Base-by-base conservation (phyloP, 1,284 basidiomycete species). In the Fomitopsis betulina region DNA sequence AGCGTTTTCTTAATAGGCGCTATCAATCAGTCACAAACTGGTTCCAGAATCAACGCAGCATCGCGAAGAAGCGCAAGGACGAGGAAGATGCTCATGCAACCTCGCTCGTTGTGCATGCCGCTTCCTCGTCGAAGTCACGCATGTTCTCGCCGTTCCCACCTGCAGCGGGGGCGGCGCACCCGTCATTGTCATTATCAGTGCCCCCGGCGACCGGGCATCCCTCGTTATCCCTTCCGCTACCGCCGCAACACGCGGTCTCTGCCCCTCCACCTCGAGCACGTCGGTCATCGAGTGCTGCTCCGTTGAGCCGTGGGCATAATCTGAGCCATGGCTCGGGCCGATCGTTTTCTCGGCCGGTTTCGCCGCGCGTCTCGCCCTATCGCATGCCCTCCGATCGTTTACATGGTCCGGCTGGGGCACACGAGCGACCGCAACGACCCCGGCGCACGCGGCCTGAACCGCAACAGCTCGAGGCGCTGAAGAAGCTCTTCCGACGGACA, bases 31-130 rank as follows among this genome's bases (percentile, higher is more conserved):
- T 91, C 60, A 89, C 85, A 2, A 90, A 90, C 69, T 91, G 89
- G 89, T 91, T 91, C 72, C 88, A 90, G 77, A 89, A 90, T 67
- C 88, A 91, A 69, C 85, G 85, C 66, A 88, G 84, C 69, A 79
- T 86, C 65, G 82, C 85, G 42, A 87, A 84, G 75, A 87, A 85
- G 73, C 81, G 80, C 63, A 79, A 76, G 63, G 85, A 87, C 61
- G 84, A 75, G 19, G 73, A 74, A 35, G 67, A 69, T 19, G 64
- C 63, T 32, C 61, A 51, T 12, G 60, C 62, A 23, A 58, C 62
- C 32, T 57, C 62, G 25, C 54, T 59, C 27, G 55, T 59, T 57
- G 47, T 53, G 35, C 60, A 64, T 35, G 54, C 51, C 21, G 60
- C 56, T 50, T 42, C 53, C 5, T 60, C 60, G 32, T 62, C 65